phyloP scores from a whole-genome alignment of 2,329 filamentous ascomycete genomes.

The Cercospora sojina region DNA sequence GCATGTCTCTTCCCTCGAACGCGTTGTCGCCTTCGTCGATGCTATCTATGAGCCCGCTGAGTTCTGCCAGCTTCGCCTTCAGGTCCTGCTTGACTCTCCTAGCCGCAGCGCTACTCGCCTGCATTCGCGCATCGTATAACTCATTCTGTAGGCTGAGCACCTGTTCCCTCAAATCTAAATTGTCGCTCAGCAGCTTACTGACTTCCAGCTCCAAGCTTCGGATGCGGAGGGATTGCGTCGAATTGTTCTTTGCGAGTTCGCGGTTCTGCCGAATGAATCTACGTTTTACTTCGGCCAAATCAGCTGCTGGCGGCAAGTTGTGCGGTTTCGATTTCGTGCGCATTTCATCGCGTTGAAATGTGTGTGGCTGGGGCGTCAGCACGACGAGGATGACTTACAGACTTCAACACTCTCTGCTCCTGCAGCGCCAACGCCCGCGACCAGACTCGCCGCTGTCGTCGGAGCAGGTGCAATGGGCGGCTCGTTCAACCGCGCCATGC shows the following conservation, averaged over 20 bases:
- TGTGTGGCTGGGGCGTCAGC: slow-evolving; percentile 3
- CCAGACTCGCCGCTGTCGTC: slow-evolving; percentile 20
- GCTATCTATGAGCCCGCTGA: slow-evolving; percentile 64
- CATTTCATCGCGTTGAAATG: slow-evolving; percentile 25
- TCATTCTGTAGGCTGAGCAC: slow-evolving; percentile 69
- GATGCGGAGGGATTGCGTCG: slow-evolving; percentile 73
- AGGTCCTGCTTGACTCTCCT: slow-evolving; percentile 68
- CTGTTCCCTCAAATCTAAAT: slow-evolving; percentile 69
- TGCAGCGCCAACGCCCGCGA: slow-evolving; percentile 18
- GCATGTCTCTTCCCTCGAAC: slow-evolving; percentile 11
- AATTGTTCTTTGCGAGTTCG: slow-evolving; percentile 76
- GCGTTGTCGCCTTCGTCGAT: slow-evolving; percentile 51
- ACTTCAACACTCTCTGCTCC: slow-evolving; percentile 65
- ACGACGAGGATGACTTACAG: slow-evolving; percentile 52
- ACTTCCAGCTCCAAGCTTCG: slow-evolving; percentile 74
- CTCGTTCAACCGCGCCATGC: slow-evolving; percentile 81
- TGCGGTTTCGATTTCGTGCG: slow-evolving; percentile 35
- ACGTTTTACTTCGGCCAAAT: slow-evolving; percentile 62
- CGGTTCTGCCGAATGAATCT: slow-evolving; percentile 80
- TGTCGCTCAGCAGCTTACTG: slow-evolving; percentile 73
- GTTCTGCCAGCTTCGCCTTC: slow-evolving; percentile 69
- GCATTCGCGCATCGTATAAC: slow-evolving; percentile 58
- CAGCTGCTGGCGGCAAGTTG: slow-evolving; percentile 29
- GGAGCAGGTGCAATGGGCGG: slow-evolving; percentile 54
- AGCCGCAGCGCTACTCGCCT: slow-evolving; percentile 62